Percentiles rank a stretch among this genome's conserved stretches.
These are phyloP conservation scores for Phytophthora chlamydospora DNA, from an alignment of 352 stramenopile species.

Conservation along the genomic window DNA sequence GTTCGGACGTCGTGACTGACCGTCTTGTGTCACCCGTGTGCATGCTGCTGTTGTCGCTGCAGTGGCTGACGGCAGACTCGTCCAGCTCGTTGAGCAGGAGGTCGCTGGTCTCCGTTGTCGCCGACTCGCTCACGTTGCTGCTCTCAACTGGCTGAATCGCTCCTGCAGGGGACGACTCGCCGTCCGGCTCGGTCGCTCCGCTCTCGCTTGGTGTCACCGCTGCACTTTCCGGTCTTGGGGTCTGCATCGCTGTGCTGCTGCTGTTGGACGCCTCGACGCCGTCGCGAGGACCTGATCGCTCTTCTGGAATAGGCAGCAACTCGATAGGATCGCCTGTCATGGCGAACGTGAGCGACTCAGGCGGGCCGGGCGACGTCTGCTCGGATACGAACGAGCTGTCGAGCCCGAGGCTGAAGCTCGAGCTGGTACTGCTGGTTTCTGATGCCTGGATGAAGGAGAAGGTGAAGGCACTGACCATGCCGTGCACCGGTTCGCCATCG, in stretches of 20 bases:
- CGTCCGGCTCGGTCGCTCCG: slow-evolving; percentile 23
- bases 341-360: slow-evolving; percentile 31
- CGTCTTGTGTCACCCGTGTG: slow-evolving; percentile 15
- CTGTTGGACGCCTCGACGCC: slow-evolving; percentile 9
- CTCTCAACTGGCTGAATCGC: slow-evolving; percentile 13
- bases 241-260: slow-evolving; percentile 4
- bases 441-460: slow-evolving; percentile 80
- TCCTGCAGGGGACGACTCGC: slow-evolving; percentile 9
- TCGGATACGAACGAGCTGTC: slow-evolving; percentile 19
- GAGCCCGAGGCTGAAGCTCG: slow-evolving; percentile 21
- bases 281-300: slow-evolving; percentile 20
- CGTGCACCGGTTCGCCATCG: slow-evolving; percentile 62
- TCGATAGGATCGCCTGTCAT: slow-evolving; percentile 30
- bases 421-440: slow-evolving; percentile 38
- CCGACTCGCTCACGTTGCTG: slow-evolving; percentile 24
- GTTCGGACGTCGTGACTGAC: slow-evolving; percentile 19
- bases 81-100: slow-evolving; percentile 30
- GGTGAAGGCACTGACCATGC: slow-evolving; percentile 63
- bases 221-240: slow-evolving; percentile 11
- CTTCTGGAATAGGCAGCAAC: slow-evolving; percentile 40
- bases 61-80: slow-evolving; percentile 20
- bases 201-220: slow-evolving; percentile 10
- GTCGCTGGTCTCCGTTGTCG: slow-evolving; percentile 23
- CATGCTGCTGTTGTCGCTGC: slow-evolving; percentile 21
- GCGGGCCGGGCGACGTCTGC: slow-evolving; percentile 14